Percentiles rank a stretch among this genome's conserved stretches.
phyloP scores from a whole-genome alignment of 768 basidiomycete genomes.

The Dioszegia aurantiaca region DNA sequence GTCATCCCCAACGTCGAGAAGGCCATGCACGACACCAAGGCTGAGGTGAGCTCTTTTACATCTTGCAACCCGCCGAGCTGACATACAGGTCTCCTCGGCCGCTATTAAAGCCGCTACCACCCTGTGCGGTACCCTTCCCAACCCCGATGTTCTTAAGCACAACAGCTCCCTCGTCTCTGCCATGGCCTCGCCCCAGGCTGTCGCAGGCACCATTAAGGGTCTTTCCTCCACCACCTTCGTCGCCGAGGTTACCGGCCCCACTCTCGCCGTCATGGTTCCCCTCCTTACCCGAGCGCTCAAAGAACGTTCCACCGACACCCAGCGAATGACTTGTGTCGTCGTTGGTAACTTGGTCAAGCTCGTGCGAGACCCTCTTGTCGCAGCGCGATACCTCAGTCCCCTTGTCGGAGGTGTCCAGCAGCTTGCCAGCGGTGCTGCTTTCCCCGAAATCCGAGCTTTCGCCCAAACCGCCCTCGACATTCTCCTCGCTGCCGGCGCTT shows the following conservation, averaged over 20 bases:
- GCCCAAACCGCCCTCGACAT: slow-evolving; percentile 77
- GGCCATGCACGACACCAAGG: slow-evolving; percentile 95
- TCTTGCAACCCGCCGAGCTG: neutral
- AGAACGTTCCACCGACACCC: slow-evolving; percentile 93
- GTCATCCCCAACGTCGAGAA: slow-evolving; percentile 81
- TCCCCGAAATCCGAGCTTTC: slow-evolving; percentile 97
- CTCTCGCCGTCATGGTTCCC: slow-evolving; percentile 90
- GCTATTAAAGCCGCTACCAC: slow-evolving; percentile 85
- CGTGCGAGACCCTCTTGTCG: slow-evolving; percentile 83
- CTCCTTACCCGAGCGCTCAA: slow-evolving; percentile 85
- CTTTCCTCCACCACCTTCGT: slow-evolving; percentile 94
- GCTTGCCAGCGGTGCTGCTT: slow-evolving; percentile 84
- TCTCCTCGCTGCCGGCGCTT: slow-evolving; percentile 77
- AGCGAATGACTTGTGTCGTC: slow-evolving; percentile 88
- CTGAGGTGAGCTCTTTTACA: slow-evolving; percentile 63
- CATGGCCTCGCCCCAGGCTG: slow-evolving; percentile 82
- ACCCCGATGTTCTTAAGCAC: slow-evolving; percentile 86
- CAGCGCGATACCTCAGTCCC: slow-evolving; percentile 79
- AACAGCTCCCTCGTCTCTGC: slow-evolving; percentile 77
- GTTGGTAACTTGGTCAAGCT: slow-evolving; percentile 96
- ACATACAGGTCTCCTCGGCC: slow-evolving; percentile 69
- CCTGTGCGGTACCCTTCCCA: slow-evolving; percentile 84
- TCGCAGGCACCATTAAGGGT: slow-evolving; percentile 89
- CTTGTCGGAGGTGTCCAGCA: slow-evolving; percentile 87
- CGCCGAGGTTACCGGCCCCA: slow-evolving; percentile 93